Conservation (phyloP, 169 alveolate species). For the Eimeria maxima region DNA sequence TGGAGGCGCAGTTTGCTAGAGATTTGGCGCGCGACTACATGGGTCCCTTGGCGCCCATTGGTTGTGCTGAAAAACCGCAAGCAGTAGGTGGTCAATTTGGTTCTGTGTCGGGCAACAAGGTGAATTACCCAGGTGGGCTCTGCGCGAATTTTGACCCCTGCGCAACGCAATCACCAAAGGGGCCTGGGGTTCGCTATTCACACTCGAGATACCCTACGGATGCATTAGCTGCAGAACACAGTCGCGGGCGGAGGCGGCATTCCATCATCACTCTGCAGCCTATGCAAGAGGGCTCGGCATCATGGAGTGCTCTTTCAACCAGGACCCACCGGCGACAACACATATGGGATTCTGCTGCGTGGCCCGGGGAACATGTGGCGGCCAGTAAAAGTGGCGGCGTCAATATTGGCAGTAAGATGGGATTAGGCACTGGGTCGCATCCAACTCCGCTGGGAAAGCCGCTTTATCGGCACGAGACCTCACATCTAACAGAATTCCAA, state of each 20-base stretch:
- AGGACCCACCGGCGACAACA: background rate
- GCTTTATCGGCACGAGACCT: slow-evolving; percentile 52
- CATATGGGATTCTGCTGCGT: background rate
- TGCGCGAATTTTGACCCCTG: background rate
- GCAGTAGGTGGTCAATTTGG: background rate
- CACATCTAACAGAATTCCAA: slow-evolving; percentile 36
- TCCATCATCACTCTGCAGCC: slow-evolving; percentile 71
- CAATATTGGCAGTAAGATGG: background rate
- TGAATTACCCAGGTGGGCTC: background rate
- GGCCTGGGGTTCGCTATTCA: background rate
- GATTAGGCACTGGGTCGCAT: background rate
- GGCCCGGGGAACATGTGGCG: background rate
- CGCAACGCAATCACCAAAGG: background rate
- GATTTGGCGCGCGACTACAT: slow-evolving; percentile 67
- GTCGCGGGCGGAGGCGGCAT: slow-evolving; percentile 4
- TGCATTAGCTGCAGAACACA: background rate
- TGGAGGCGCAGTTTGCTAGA: slow-evolving; percentile 69
- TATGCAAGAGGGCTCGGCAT: background rate
- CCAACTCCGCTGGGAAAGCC: background rate
- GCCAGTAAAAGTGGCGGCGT: background rate
- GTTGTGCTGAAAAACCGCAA: background rate
- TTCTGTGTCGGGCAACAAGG: background rate
- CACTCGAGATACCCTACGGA: background rate
- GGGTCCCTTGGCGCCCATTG: background rate
- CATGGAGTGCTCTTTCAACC: slow-evolving; percentile 18